phyloP scores from a whole-genome alignment of 2,329 filamentous ascomycete species.

The Tolypocladium album region DNA sequence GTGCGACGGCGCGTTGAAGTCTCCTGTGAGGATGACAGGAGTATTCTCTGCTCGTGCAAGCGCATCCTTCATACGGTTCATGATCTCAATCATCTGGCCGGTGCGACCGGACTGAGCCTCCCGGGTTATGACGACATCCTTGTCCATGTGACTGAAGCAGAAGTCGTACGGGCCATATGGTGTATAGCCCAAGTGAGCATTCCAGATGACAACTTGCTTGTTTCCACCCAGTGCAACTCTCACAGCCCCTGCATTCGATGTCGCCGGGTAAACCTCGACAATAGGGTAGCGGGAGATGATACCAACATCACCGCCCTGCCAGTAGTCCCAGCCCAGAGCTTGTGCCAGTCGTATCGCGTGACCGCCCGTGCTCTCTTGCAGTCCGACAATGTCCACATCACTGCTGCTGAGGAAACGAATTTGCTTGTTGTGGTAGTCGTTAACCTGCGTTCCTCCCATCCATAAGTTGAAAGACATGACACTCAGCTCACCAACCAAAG shows the following conservation, averaged over 20 bases:
- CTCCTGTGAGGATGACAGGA: slow-evolving; percentile 24
- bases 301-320: slow-evolving; percentile 19
- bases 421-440: slow-evolving; percentile 27
- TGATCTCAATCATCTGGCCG: slow-evolving; percentile 20
- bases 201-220: slow-evolving; percentile 21
- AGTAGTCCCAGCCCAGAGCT: slow-evolving; percentile 26
- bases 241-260: slow-evolving; percentile 18
- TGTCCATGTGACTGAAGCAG: slow-evolving; percentile 22
- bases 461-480: slow-evolving; percentile 26
- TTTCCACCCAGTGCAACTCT: slow-evolving; percentile 21
- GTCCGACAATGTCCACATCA: slow-evolving; percentile 22
- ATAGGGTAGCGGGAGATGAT: slow-evolving; percentile 28
- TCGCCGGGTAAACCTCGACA: slow-evolving; percentile 11
- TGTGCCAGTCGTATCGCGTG: slow-evolving; percentile 20
- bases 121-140: slow-evolving; percentile 17
- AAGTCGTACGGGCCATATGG: slow-evolving; percentile 31
- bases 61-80: slow-evolving; percentile 16
- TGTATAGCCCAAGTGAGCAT: slow-evolving; percentile 22
- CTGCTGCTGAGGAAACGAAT: slow-evolving; percentile 20
- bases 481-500: slow-evolving; percentile 18
- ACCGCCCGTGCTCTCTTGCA: slow-evolving; percentile 23
- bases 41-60: slow-evolving; percentile 15
- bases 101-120: slow-evolving; percentile 25
- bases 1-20: slow-evolving; percentile 31
- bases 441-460: slow-evolving; percentile 24